Conservation (phyloP, 139 green algal genomes). For the Gonium pectorale region DNA sequence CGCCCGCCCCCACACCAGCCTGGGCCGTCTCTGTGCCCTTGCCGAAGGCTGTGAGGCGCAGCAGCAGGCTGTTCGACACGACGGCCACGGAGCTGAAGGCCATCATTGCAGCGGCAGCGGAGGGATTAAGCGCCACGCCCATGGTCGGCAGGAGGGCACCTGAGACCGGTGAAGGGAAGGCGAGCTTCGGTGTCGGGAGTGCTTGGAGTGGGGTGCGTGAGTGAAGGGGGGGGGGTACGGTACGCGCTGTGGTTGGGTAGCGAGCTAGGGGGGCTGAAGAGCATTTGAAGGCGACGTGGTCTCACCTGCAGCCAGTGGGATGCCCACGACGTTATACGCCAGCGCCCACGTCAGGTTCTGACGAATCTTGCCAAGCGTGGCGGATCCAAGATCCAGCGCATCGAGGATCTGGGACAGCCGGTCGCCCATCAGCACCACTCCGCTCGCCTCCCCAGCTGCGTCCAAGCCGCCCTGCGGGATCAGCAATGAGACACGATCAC, state of each 20-base stretch:
- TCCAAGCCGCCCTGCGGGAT: conserved; percentile 19
- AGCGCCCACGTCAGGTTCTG: conserved; percentile 97
- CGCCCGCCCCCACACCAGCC: too few species aligned
- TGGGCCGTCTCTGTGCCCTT: too few species aligned
- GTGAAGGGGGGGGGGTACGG: too few species aligned
- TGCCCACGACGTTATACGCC: conserved; percentile 93
- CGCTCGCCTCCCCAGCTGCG: conserved; percentile 81
- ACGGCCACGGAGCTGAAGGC: conserved; percentile 90
- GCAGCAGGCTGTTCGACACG: conserved; percentile 90
- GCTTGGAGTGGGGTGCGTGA: too few species aligned
- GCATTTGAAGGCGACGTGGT: background rate
- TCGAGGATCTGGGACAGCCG: conserved; percentile 82
- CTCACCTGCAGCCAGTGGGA: conserved; percentile 91
- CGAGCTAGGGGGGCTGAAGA: too few species aligned
- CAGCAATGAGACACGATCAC: too few species aligned
- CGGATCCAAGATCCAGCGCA: conserved; percentile 79
- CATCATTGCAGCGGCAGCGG: conserved; percentile 91
- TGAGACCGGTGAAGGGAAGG: too few species aligned
- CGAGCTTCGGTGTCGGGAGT: too few species aligned
- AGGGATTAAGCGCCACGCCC: conserved; percentile 88
- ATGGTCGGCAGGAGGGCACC: conserved; percentile 83
- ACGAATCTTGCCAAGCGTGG: conserved; percentile 90
- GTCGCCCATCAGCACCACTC: conserved; percentile 94
- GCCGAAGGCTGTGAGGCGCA: too few species aligned
- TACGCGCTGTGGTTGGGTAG: too few species aligned